phyloP scores from a whole-genome alignment of 345 rosid species.

The Citrus trifoliata region DNA sequence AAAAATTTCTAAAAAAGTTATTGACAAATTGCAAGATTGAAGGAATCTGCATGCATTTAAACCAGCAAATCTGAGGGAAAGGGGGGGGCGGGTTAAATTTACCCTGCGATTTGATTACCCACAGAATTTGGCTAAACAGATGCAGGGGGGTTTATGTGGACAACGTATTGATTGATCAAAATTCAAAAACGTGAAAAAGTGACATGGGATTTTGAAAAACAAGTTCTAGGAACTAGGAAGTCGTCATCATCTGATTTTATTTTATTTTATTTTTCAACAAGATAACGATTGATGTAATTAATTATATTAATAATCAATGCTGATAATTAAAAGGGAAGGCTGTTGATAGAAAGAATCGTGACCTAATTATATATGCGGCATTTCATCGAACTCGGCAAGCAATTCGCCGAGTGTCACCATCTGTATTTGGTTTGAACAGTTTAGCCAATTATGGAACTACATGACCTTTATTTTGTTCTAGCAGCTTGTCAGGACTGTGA shows the following conservation, averaged over 20 bases:
- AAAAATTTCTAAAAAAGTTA: no score
- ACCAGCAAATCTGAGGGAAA: not conserved
- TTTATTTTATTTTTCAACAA: not conserved
- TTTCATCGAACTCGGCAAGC: not conserved
- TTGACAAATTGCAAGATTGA: no score
- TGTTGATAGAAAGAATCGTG: not conserved
- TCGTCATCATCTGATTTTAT: not conserved
- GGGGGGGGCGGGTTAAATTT: not conserved
- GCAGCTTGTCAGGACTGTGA: not conserved
- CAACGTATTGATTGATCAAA: not conserved
- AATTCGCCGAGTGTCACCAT: not conserved
- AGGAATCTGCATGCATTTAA: not conserved
- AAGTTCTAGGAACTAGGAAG: not conserved
- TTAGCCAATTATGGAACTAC: slow-evolving; percentile 1
- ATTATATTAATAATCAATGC: not conserved
- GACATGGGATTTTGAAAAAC: not conserved
- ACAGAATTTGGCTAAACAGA: not conserved
- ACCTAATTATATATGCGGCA: slow-evolving; percentile 5
- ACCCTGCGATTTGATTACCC: not conserved
- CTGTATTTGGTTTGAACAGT: not conserved
- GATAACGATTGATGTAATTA: not conserved
- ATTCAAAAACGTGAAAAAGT: not conserved
- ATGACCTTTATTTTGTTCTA: not conserved
- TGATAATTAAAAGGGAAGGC: not conserved
- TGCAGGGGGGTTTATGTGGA: not conserved